Evolutionary conservation across 257 asterid species (phyloP).

Genomic region (Ocimum tenuiflorum): DNA sequence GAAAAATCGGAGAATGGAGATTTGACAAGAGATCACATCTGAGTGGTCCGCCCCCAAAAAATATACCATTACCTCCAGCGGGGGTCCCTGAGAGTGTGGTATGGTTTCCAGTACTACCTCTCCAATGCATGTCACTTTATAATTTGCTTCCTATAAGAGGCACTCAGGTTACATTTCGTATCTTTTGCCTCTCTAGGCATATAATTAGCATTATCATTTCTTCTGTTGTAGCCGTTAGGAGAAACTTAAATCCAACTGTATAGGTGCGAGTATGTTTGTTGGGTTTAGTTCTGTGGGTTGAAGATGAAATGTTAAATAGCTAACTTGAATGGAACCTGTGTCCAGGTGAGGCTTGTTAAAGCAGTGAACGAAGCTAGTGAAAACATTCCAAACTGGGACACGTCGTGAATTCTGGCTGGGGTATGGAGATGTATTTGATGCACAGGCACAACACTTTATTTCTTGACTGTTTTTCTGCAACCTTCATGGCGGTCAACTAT

Average conservation of each 20-base stretch:
- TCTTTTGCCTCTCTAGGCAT: too few relatives aligned
- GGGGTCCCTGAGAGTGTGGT: constrained; percentile 99
- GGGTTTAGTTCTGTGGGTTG: too few relatives aligned
- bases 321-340: not conserved
- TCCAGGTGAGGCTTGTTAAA: constrained; percentile 82
- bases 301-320: not conserved
- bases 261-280: too few relatives aligned
- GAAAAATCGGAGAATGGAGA: constrained; percentile 94
- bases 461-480: constrained; percentile 17
- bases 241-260: not conserved
- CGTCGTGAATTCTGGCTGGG: constrained; percentile 20
- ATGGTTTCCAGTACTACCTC: constrained; percentile 23
- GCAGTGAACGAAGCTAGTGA: constrained; percentile 86
- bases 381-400: constrained; percentile 81
- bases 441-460: constrained; percentile 4
- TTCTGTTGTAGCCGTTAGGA: not conserved
- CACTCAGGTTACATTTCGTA: not conserved
- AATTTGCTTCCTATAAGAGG: not conserved
- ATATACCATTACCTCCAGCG: constrained; percentile 81
- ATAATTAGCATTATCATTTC: too few relatives aligned
- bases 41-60: constrained; percentile 72
- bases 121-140: not conserved
- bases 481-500: constrained; percentile 22
- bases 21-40: constrained; percentile 89
- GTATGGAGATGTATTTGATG: constrained; percentile 15